A percentile compares a stretch with the other conserved stretches of the same genome.
phyloP scores from a whole-genome alignment of 768 basidiomycete genomes.

The Russula olivacea region DNA sequence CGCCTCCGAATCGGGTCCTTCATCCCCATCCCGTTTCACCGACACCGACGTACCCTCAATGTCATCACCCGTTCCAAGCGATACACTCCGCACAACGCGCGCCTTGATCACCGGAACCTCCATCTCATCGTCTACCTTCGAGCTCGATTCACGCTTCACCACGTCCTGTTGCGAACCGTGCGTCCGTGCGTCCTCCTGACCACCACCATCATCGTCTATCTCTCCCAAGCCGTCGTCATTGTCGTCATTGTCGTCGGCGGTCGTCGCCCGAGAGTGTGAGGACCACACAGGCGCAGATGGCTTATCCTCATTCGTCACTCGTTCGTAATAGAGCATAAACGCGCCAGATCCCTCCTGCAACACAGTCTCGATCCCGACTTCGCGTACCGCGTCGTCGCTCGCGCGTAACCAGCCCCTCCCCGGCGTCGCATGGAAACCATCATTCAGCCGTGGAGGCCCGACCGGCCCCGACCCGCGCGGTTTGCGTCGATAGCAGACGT shows the following conservation, averaged over 20 bases:
- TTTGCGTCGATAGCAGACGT: conserved; percentile 84
- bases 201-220: conserved; percentile 43
- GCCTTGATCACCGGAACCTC: conserved; percentile 1
- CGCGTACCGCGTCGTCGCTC: conserved; percentile 76
- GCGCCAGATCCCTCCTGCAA: conserved; percentile 66
- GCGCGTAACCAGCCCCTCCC: conserved; percentile 82
- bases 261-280: neutral
- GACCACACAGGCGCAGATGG: neutral
- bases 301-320: conserved; percentile 32
- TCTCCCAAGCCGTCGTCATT: conserved; percentile 48
- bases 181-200: conserved; percentile 24
- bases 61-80: conserved; percentile 19
- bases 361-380: conserved; percentile 70
- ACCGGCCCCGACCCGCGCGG: conserved; percentile 48
- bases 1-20: neutral
- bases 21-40: neutral
- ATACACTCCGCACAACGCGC: conserved; percentile 27
- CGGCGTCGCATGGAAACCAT: conserved; percentile 32
- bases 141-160: neutral
- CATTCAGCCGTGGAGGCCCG: conserved; percentile 39
- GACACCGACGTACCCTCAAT: neutral
- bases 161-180: conserved; percentile 1
- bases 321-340: conserved; percentile 96
- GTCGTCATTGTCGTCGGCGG: conserved; percentile 32
- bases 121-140: neutral